Evolutionary conservation across 768 basidiomycete species (phyloP), one percentile per base, ranked within the genome.

Genomic region (Pleurotus djamor): DNA sequence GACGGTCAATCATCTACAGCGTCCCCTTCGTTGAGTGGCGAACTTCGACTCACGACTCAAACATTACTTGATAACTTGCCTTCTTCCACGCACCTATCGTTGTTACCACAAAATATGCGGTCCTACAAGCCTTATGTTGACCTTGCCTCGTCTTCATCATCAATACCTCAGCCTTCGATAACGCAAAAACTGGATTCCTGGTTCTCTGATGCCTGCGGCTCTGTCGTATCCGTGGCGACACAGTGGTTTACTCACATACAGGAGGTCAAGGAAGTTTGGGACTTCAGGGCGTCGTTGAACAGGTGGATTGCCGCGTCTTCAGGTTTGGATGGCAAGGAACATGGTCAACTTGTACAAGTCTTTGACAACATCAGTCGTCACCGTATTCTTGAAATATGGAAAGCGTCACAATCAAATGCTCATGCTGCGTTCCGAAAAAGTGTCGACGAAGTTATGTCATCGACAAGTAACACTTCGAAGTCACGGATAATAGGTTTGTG

Each of bases 81-180:
- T 0, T 94, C 95, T 0, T 89, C 93, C 0, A 85, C 89, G 28
- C 91, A 94, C 63, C 85, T 95, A 61, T 82, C 87, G 13, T 80
- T 92, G 57, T 81, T 98, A 0, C 93, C 94, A 0, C 67, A 77
- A 1, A 81, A 77, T 60, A 81, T 98, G 60, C 82, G 81, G 63
- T 80, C 83, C 4, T 97, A 95, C 71, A 91, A 87, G 65, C 95
- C 95, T 7, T 96, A 92, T 69, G 83, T 96, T 61, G 89, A 94
- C 65, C 73, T 87, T 5, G 74, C 79, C 7, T 85, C 91, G 0
- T 70, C 84, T 0, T 83, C 85, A 3, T 78, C 85, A 14, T 76
- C 77, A 2, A 70, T 87, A 21, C 70, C 82, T 3, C 76, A 75
- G 47, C 64, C 70, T 0, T 68, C 75, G 28, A 72, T 90, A 50